Evolutionary conservation across 2,329 filamentous ascomycete species (phyloP).

Genomic region (Zymoseptoria crescenta): DNA sequence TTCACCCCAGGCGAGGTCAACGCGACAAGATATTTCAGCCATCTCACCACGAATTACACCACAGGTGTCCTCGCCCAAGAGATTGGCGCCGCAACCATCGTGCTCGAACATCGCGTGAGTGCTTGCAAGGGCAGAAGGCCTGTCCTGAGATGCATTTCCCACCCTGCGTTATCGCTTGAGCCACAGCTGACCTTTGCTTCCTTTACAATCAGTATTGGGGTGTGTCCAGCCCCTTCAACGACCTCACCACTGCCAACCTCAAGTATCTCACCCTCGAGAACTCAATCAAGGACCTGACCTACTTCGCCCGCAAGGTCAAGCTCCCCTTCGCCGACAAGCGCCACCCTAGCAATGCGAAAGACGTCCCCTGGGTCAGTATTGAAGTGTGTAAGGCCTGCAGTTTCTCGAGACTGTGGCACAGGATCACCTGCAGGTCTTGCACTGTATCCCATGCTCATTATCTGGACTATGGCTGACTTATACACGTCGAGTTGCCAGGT

Average conservation of each 20-base stretch:
- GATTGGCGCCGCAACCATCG: slow-evolving; percentile 46
- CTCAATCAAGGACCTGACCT: slow-evolving; percentile 45
- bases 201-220: slow-evolving; percentile 43
- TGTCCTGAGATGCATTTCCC: background rate
- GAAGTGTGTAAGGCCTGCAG: no score
- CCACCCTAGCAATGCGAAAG: slow-evolving; percentile 41
- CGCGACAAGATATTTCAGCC: slow-evolving; percentile 42
- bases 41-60: slow-evolving; percentile 44
- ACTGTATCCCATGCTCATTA: no score
- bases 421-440: no score
- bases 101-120: slow-evolving; percentile 46
- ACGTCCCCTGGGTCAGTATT: slow-evolving; percentile 46
- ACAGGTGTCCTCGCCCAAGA: slow-evolving; percentile 46
- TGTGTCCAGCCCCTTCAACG: slow-evolving; percentile 45
- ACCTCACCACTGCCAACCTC: slow-evolving; percentile 46
- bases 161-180: background rate
- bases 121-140: background rate
- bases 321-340: slow-evolving; percentile 46
- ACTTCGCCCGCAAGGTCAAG: slow-evolving; percentile 47
- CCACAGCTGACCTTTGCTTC: background rate
- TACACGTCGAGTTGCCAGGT: no score
- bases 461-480: no score
- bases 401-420: no score
- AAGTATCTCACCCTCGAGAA: slow-evolving; percentile 49
- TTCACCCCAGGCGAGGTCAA: slow-evolving; percentile 43